These are phyloP conservation scores for Citeromyces matritensis DNA, from an alignment of 805 yeast genomes.

Conservation along the genomic window DNA sequence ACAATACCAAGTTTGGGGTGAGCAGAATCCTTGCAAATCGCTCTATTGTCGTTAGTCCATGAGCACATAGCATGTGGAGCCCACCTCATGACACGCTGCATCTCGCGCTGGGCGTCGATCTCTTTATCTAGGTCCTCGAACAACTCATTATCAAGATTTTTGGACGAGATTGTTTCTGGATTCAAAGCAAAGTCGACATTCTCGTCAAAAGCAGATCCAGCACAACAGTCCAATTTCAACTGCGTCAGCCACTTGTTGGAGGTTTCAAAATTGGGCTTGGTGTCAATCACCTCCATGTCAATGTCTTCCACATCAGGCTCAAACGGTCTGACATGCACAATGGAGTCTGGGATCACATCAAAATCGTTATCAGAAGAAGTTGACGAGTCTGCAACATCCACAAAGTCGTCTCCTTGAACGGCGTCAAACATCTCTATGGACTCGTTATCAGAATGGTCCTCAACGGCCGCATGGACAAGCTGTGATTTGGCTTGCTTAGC, in stretches of 20 bases:
- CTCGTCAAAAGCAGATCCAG: slow-evolving; percentile 16
- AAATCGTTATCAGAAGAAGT: slow-evolving; percentile 1
- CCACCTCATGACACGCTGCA: too few species aligned
- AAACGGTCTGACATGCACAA: slow-evolving; percentile 48
- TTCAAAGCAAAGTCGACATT: slow-evolving; percentile 1
- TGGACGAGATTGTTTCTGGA: background rate
- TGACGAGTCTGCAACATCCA: slow-evolving; percentile 1
- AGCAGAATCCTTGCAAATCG: slow-evolving; percentile 4
- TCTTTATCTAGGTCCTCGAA: background rate
- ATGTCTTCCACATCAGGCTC: slow-evolving; percentile 45
- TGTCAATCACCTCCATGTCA: slow-evolving; percentile 25
- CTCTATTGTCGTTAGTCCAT: slow-evolving; percentile 2
- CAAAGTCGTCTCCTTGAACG: slow-evolving; percentile 3
- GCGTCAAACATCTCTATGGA: slow-evolving; percentile 6
- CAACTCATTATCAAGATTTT: background rate
- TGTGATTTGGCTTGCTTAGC: slow-evolving; percentile 4
- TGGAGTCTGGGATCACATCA: slow-evolving; percentile 9
- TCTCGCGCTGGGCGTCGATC: background rate
- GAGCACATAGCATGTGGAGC: background rate
- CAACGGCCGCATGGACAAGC: slow-evolving; percentile 5
- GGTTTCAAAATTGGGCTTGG: slow-evolving; percentile 27
- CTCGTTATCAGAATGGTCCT: slow-evolving; percentile 7
- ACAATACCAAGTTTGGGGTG: slow-evolving; percentile 9
- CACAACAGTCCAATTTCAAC: slow-evolving; percentile 32
- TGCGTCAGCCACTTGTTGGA: slow-evolving; percentile 55